Evolutionary conservation across 306 rosid genomes (phyloP).

Genomic region (Pueraria montana): DNA sequence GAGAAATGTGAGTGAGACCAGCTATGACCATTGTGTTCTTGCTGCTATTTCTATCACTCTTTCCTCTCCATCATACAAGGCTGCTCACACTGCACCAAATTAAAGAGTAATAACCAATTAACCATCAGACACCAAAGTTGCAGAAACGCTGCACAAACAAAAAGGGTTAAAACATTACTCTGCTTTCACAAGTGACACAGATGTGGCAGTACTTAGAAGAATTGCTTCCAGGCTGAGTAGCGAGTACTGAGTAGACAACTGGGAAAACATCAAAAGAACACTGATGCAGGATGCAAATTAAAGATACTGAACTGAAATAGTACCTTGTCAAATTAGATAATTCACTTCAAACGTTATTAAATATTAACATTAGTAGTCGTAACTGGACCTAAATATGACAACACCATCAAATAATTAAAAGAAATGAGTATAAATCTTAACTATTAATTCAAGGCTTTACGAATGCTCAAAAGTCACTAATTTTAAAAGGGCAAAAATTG

Average conservation of each 20-base stretch:
- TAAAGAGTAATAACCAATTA: slow-evolving; percentile 31
- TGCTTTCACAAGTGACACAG: slow-evolving; percentile 67
- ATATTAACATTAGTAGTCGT: background rate
- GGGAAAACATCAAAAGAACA: slow-evolving; percentile 18
- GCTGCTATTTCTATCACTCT: slow-evolving; percentile 52
- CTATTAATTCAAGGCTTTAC: background rate
- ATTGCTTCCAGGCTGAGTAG: slow-evolving; percentile 43
- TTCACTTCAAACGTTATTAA: background rate
- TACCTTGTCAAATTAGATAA: slow-evolving; percentile 25
- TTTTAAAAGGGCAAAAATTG: background rate
- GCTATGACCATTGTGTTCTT: slow-evolving; percentile 47
- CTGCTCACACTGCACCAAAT: slow-evolving; percentile 65
- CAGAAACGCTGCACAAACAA: slow-evolving; percentile 22
- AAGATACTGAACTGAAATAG: background rate
- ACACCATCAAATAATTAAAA: background rate
- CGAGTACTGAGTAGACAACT: slow-evolving; percentile 22
- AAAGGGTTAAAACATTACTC: slow-evolving; percentile 52
- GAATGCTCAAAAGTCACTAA: background rate
- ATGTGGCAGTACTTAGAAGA: slow-evolving; percentile 61
- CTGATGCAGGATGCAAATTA: slow-evolving; percentile 11
- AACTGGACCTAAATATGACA: slow-evolving; percentile 20
- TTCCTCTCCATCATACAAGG: slow-evolving; percentile 46
- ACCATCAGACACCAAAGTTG: slow-evolving; percentile 7
- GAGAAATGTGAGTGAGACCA: slow-evolving; percentile 40
- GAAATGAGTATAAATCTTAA: background rate